Evolutionary conservation across 2,329 filamentous ascomycete species (phyloP).

Genomic region (Stagonosporopsis vannaccii): DNA sequence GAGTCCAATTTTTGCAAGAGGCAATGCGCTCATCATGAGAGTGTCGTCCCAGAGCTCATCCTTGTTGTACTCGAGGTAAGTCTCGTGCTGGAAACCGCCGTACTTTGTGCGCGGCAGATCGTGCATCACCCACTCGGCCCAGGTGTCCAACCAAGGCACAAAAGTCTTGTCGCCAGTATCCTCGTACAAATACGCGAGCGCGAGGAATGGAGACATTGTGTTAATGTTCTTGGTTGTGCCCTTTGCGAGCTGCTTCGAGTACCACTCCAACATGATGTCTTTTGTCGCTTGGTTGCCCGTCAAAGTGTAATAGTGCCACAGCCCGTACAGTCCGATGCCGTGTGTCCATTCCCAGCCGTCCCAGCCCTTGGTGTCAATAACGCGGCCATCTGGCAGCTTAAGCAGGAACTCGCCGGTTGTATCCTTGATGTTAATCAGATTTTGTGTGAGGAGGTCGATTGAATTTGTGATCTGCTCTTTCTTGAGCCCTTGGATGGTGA

Average conservation of each 20-base stretch:
- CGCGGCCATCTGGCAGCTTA: constrained; percentile 72
- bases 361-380: constrained; percentile 88
- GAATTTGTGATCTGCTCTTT: constrained; percentile 58
- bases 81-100: constrained; percentile 78
- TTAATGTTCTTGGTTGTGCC: constrained; percentile 87
- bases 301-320: constrained; percentile 82
- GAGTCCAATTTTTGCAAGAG: constrained; percentile 79
- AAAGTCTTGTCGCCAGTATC: constrained; percentile 73
- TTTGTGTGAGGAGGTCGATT: constrained; percentile 73
- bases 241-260: constrained; percentile 70
- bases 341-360: constrained; percentile 86
- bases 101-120: constrained; percentile 75
- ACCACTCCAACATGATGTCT: constrained; percentile 76
- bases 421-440: constrained; percentile 80
- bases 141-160: constrained; percentile 78
- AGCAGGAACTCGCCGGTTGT: constrained; percentile 76
- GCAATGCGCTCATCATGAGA: constrained; percentile 86
- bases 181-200: constrained; percentile 80
- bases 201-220: constrained; percentile 81
- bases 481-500: constrained; percentile 51
- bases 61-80: constrained; percentile 73
- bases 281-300: constrained; percentile 69
- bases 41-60: constrained; percentile 87
- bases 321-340: constrained; percentile 79
- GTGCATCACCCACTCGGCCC: constrained; percentile 85